Evolutionary conservation across 2,329 filamentous ascomycete genomes (phyloP).

Genomic region (Aspergillus fijiensis): DNA sequence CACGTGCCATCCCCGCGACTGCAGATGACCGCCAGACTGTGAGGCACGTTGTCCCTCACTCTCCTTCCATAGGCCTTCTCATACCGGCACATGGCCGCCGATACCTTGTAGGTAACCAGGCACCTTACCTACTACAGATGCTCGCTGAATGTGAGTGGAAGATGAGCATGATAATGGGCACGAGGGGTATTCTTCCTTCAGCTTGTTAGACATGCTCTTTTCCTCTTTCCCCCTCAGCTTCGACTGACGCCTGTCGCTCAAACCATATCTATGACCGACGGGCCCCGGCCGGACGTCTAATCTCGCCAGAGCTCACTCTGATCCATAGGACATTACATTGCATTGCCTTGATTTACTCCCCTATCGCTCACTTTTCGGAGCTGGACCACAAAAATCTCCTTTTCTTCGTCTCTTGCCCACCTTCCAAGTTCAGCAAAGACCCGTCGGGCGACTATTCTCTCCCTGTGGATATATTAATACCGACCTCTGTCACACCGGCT

Average conservation of each 20-base stretch:
- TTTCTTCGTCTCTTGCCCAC: background rate
- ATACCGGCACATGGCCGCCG: background rate
- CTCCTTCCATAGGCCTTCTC: conserved; percentile 20
- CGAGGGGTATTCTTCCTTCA: background rate
- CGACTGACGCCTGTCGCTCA: background rate
- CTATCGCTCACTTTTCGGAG: background rate
- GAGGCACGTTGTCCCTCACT: conserved; percentile 23
- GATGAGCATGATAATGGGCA: background rate
- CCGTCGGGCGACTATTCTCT: background rate
- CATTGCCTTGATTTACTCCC: background rate
- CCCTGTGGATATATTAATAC: background rate
- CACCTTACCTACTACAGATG: no score
- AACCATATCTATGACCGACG: background rate
- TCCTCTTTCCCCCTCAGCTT: background rate
- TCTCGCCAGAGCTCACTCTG: background rate
- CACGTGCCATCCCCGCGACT: conserved; percentile 24
- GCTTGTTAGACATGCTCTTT: background rate
- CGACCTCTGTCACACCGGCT: background rate
- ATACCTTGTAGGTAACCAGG: conserved; percentile 7
- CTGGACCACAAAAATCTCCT: background rate
- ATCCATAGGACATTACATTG: background rate
- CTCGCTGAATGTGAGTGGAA: background rate
- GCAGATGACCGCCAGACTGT: conserved; percentile 15
- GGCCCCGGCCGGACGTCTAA: background rate
- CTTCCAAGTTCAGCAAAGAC: background rate